Conservation (phyloP, 345 rosid genomes). For the Theobroma cacao region DNA sequence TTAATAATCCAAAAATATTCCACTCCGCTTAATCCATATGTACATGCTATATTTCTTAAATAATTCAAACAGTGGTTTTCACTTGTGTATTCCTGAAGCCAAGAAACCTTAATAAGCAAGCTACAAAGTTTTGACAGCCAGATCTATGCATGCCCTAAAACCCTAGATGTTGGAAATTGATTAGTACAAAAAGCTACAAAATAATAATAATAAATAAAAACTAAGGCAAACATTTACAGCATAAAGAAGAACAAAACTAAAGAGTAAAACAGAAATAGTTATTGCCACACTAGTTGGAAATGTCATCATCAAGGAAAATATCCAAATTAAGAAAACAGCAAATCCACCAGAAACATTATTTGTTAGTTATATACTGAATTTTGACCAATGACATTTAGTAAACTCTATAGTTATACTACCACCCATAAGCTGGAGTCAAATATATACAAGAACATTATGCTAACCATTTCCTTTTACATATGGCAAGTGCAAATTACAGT, state of each 20-base stretch:
- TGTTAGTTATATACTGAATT: neutral
- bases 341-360: neutral
- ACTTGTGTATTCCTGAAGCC: neutral
- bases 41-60: neutral
- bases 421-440: neutral
- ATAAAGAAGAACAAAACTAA: neutral
- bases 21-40: neutral
- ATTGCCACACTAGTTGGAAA: neutral
- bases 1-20: neutral
- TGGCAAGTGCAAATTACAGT: neutral
- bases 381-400: neutral
- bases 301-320: neutral
- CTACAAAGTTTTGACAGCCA: neutral
- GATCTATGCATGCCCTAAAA: neutral
- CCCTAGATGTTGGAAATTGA: neutral
- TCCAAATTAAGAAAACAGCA: neutral
- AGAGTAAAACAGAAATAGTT: neutral
- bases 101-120: neutral
- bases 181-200: neutral
- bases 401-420: neutral
- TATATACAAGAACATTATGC: neutral
- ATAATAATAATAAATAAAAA: neutral
- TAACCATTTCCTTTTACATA: neutral
- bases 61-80: neutral
- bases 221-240: neutral